Percentiles rank a stretch among this genome's conserved stretches.
These are phyloP conservation scores for Ottelia alismoides DNA, from an alignment of 106 monocot genomes.

Conservation along the genomic window DNA sequence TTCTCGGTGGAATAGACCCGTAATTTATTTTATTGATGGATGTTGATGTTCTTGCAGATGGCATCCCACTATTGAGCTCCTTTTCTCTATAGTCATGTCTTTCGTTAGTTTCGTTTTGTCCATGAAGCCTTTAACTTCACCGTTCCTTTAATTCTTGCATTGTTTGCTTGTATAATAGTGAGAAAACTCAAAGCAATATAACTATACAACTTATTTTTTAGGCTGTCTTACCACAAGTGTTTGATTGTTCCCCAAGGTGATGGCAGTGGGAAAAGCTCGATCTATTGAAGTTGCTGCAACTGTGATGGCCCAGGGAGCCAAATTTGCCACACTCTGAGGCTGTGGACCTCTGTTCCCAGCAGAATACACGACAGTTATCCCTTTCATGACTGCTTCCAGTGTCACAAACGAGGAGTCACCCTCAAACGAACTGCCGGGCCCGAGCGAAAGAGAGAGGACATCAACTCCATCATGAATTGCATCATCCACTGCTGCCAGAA, in stretches of 20 bases:
- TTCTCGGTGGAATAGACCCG: too few species aligned
- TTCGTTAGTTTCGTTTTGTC: too few species aligned
- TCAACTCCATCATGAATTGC: conserved; percentile 25
- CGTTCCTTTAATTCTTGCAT: too few species aligned
- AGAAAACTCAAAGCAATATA: too few species aligned
- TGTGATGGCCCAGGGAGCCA: conserved; percentile 18
- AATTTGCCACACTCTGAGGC: conserved; percentile 10
- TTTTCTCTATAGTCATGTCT: too few species aligned
- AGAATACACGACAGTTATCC: conserved; percentile 14
- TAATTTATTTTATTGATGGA: too few species aligned
- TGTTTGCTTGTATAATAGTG: too few species aligned
- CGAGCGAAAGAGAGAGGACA: conserved; percentile 13
- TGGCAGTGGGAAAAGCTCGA: conserved; percentile 21
- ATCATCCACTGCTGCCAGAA: conserved; percentile 17
- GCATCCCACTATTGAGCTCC: too few species aligned
- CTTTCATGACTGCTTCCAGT: conserved; percentile 8
- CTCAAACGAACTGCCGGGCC: conserved; percentile 1
- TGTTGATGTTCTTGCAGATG: too few species aligned
- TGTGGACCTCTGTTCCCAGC: conserved; percentile 13
- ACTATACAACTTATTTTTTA: too few species aligned
- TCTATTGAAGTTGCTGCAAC: conserved; percentile 21
- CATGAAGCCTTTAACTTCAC: too few species aligned
- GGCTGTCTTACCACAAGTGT: conserved; percentile 18
- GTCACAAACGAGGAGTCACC: conserved; percentile 7
- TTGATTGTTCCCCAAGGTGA: conserved; percentile 26